Percentiles rank a stretch among this genome's conserved stretches.
phyloP scores from a whole-genome alignment of 2,329 filamentous ascomycete species.

The Didymosphaeria variabile region DNA sequence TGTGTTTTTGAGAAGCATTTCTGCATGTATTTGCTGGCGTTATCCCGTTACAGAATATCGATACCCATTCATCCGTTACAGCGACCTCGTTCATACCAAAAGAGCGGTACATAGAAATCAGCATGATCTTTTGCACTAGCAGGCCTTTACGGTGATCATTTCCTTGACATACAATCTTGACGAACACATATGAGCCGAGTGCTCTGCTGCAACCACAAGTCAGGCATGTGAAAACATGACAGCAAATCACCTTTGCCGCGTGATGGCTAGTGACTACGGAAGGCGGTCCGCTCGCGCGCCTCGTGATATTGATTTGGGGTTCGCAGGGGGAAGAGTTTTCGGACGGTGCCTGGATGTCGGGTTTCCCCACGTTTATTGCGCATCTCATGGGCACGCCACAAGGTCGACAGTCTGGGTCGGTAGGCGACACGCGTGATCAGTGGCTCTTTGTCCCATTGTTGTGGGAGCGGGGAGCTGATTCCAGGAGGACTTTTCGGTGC shows the following conservation, averaged over 20 bases:
- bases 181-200: background rate
- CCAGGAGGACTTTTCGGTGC: background rate
- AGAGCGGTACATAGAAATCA: background rate
- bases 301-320: background rate
- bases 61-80: background rate
- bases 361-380: constrained; percentile 4
- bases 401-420: background rate
- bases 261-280: background rate
- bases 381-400: constrained; percentile 5
- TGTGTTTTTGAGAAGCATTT: background rate
- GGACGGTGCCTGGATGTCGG: background rate
- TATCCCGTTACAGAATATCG: background rate
- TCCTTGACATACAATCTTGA: background rate
- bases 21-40: background rate
- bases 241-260: background rate
- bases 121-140: background rate
- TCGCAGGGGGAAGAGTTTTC: background rate
- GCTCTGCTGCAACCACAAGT: background rate
- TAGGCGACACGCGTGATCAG: background rate
- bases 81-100: background rate
- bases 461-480: background rate
- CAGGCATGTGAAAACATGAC: constrained; percentile 5
- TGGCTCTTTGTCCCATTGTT: background rate
- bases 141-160: background rate
- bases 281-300: background rate